Conservation (phyloP, 1,139 yeast species). For the Saccharomycopsis hybrid region DNA sequence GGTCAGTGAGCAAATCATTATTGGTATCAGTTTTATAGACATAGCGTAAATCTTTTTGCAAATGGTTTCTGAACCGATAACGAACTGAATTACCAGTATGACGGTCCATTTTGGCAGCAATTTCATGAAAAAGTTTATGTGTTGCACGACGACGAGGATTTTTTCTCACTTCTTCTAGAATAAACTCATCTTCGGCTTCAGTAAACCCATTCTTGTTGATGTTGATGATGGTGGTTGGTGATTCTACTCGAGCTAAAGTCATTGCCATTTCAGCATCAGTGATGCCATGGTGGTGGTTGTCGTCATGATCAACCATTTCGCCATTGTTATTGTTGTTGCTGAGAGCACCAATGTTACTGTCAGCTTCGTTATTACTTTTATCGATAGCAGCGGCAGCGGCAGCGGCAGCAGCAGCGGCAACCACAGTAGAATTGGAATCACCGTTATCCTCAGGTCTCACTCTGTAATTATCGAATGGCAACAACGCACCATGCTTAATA, state of each 20-base stretch:
- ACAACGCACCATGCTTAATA: slow-evolving; percentile 22
- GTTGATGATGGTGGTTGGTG: slow-evolving; percentile 1
- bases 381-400: slow-evolving; percentile 3
- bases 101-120: slow-evolving; percentile 50
- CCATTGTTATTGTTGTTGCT: slow-evolving; percentile 3
- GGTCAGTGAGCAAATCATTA: slow-evolving; percentile 48
- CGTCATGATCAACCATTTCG: too few relatives aligned
- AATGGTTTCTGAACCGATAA: slow-evolving; percentile 56
- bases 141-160: slow-evolving; percentile 62
- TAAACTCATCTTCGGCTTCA: slow-evolving; percentile 53
- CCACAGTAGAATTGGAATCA: background rate
- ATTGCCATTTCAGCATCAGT: slow-evolving; percentile 8
- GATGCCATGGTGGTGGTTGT: slow-evolving; percentile 6
- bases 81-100: slow-evolving; percentile 75
- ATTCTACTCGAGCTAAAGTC: slow-evolving; percentile 3
- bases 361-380: slow-evolving; percentile 12
- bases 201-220: slow-evolving; percentile 40
- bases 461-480: slow-evolving; percentile 21
- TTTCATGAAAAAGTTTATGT: slow-evolving; percentile 55
- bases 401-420: slow-evolving; percentile 4
- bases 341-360: slow-evolving; percentile 4
- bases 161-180: slow-evolving; percentile 58
- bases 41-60: slow-evolving; percentile 44
- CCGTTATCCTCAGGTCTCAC: background rate
- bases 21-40: slow-evolving; percentile 54